These are phyloP conservation scores for Dryadomyces sulphureus DNA, from an alignment of 2,329 filamentous ascomycete species.

Conservation along the genomic window DNA sequence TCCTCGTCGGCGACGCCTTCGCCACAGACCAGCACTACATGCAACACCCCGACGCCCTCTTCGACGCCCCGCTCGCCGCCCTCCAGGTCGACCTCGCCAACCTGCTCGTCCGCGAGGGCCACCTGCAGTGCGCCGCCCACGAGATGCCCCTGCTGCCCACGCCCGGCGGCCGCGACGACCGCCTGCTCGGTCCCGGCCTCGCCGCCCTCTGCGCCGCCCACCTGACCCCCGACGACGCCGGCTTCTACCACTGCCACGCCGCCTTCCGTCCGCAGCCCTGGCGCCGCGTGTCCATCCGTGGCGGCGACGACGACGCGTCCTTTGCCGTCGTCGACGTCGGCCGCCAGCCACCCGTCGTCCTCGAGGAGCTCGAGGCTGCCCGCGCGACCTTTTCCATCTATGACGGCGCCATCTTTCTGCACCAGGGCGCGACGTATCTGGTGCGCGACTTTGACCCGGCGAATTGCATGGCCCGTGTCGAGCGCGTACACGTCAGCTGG, in stretches of 20 bases:
- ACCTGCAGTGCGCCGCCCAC: conserved; percentile 87
- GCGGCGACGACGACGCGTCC: conserved; percentile 72
- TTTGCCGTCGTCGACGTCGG: conserved; percentile 89
- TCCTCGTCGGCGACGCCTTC: conserved; percentile 79
- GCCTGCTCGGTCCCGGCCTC: conserved; percentile 55
- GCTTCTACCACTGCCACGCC: conserved; percentile 82
- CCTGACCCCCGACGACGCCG: conserved; percentile 56
- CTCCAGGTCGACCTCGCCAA: conserved; percentile 87
- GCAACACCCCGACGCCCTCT: conserved; percentile 87
- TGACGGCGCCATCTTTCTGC: conserved; percentile 90
- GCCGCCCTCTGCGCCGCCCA: conserved; percentile 57
- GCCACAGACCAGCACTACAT: conserved; percentile 93
- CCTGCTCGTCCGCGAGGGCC: conserved; percentile 79
- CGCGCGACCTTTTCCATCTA: conserved; percentile 94
- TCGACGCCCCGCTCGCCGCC: conserved; percentile 79
- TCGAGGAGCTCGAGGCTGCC: conserved; percentile 92
- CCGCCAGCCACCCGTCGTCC: conserved; percentile 63
- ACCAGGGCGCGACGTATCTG: conserved; percentile 87
- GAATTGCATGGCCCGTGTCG: conserved; percentile 69
- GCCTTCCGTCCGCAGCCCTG: conserved; percentile 78
- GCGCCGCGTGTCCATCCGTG: conserved; percentile 71
- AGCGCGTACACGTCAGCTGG: conserved; percentile 86
- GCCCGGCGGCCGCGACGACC: conserved; percentile 52
- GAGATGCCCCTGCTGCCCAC: conserved; percentile 82
- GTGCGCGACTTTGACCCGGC: conserved; percentile 80